These are phyloP conservation scores for Rhodotorula sp. DNA, from an alignment of 1,284 basidiomycete species.

Conservation along the genomic window DNA sequence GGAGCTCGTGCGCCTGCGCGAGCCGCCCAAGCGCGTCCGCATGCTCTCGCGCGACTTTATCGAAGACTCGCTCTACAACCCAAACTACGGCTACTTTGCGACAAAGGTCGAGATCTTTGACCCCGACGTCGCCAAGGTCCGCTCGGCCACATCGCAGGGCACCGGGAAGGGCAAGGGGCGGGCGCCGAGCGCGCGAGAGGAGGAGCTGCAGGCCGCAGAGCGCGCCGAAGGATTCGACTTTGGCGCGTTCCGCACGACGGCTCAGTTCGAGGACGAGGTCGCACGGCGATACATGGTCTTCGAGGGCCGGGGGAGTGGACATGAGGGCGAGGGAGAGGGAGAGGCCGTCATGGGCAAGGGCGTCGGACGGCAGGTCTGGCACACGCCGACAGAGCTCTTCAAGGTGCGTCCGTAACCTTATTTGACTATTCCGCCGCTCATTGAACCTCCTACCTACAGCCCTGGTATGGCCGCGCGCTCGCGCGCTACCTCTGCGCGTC, in stretches of 20 bases:
- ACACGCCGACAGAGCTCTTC: conserved; percentile 97
- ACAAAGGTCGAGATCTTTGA: conserved; percentile 85
- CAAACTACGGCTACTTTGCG: conserved; percentile 95
- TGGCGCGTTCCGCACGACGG: conserved; percentile 63
- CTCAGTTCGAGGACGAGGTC: conserved; percentile 78
- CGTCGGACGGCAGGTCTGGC: conserved; percentile 91
- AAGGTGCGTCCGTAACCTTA: no score
- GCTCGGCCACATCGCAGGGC: conserved; percentile 6
- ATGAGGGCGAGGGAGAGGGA: conserved; percentile 55
- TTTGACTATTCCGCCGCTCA: no score
- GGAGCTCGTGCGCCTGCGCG: conserved; percentile 62
- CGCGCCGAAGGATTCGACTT: conserved; percentile 65
- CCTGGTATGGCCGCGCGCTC: conserved; percentile 89
- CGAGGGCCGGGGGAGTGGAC: conserved; percentile 52
- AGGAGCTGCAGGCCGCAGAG: conserved; percentile 29
- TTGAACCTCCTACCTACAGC: conserved; percentile 57
- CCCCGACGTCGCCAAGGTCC: conserved; percentile 53
- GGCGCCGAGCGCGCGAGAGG: conserved; percentile 26
- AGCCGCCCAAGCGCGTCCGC: conserved; percentile 77
- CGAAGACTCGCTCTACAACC: conserved; percentile 95
- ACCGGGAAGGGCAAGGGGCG: conserved; percentile 48
- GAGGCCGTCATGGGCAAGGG: background rate
- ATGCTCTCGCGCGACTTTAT: conserved; percentile 97
- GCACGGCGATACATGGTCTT: conserved; percentile 72
- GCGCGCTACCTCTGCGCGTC: conserved; percentile 84